Conservation (phyloP, 2,329 filamentous ascomycete genomes). For the Talaromyces sp. region DNA sequence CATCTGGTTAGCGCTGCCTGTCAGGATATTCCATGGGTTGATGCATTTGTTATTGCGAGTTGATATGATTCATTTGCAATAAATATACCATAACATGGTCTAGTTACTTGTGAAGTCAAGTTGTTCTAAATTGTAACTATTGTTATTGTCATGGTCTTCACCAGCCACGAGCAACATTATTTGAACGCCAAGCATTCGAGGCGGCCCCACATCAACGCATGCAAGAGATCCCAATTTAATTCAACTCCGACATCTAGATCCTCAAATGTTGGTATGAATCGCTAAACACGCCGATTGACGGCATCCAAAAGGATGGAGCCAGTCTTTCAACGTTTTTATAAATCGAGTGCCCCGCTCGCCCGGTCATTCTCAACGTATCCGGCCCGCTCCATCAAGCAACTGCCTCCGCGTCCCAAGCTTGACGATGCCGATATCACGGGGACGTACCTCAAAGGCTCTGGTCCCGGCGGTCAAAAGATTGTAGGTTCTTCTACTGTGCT, state of each 20-base stretch:
- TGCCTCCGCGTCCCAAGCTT: conserved; percentile 72
- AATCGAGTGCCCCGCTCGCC: not conserved
- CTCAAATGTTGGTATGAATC: not conserved
- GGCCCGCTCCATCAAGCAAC: conserved; percentile 42
- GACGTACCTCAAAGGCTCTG: conserved; percentile 81
- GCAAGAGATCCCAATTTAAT: not conserved
- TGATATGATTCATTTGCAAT: no score
- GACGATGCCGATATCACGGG: conserved; percentile 76
- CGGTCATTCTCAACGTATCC: conserved; percentile 4
- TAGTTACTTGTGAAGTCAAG: no score
- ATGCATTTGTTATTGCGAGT: no score
- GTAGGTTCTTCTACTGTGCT: conserved; percentile 36
- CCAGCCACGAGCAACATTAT: no score
- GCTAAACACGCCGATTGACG: not conserved
- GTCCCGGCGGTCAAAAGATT: conserved; percentile 94
- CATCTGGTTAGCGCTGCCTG: no score
- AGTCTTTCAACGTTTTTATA: not conserved
- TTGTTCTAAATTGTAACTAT: no score
- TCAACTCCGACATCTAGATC: not conserved
- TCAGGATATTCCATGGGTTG: no score
- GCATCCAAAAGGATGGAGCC: not conserved
- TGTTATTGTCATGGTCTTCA: no score
- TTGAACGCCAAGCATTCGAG: not conserved
- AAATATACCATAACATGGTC: no score
- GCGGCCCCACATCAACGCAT: not conserved